Percentiles rank a stretch among this genome's conserved stretches.
Conservation (phyloP, 805 yeast genomes). For the Nakazawaea ishiwadae region DNA sequence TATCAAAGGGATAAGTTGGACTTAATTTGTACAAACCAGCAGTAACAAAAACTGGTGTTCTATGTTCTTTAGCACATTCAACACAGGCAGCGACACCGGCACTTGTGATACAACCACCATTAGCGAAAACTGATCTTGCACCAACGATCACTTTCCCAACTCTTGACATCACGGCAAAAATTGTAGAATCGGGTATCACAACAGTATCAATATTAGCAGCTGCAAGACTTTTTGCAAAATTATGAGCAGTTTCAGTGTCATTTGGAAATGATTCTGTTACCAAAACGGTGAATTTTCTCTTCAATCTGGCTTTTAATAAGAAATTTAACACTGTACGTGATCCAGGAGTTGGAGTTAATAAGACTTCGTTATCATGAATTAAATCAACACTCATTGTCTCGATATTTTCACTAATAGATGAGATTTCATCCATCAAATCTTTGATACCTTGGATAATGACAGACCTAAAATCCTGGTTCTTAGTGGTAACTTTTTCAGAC, state of each 20-base stretch:
- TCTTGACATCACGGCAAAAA: slow-evolving; percentile 92
- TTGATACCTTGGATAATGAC: slow-evolving; percentile 88
- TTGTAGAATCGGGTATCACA: slow-evolving; percentile 88
- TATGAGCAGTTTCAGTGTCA: slow-evolving; percentile 70
- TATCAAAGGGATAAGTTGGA: slow-evolving; percentile 87
- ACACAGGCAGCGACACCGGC: slow-evolving; percentile 92
- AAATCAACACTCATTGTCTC: slow-evolving; percentile 88
- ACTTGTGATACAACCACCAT: slow-evolving; percentile 89
- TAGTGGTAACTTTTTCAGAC: slow-evolving; percentile 19
- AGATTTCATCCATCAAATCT: slow-evolving; percentile 87
- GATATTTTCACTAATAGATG: slow-evolving; percentile 84
- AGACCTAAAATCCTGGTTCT: slow-evolving; percentile 67
- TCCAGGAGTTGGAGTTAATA: slow-evolving; percentile 91
- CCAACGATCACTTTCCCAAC: slow-evolving; percentile 96
- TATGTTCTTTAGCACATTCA: slow-evolving; percentile 91
- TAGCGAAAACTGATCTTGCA: slow-evolving; percentile 87
- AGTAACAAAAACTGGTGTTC: slow-evolving; percentile 94
- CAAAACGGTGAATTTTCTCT: slow-evolving; percentile 86
- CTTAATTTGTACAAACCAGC: slow-evolving; percentile 92
- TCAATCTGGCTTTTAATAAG: slow-evolving; percentile 77
- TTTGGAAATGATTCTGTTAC: slow-evolving; percentile 94
- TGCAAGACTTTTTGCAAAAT: slow-evolving; percentile 73
- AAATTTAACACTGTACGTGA: slow-evolving; percentile 87
- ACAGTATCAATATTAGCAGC: slow-evolving; percentile 86
- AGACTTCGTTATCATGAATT: slow-evolving; percentile 85